These are phyloP conservation scores for Pyrenophora seminiperda DNA, from an alignment of 2,329 filamentous ascomycete genomes.

Conservation along the genomic window DNA sequence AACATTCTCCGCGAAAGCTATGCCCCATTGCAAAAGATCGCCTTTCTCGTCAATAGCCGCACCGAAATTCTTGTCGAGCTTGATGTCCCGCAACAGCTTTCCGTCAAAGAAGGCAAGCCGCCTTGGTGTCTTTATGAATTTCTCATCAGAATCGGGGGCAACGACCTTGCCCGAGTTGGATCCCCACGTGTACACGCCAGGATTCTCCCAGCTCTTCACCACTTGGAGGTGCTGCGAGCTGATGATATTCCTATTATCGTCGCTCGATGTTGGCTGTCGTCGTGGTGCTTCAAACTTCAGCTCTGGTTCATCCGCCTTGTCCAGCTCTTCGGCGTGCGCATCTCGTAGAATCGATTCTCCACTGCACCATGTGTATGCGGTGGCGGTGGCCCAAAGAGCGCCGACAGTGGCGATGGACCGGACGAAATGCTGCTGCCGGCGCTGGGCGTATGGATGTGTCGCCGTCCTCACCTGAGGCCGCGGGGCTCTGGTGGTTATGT, in stretches of 20 bases:
- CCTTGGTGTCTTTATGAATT: slow-evolving; percentile 77
- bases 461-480: slow-evolving; percentile 32
- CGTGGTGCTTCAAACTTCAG: slow-evolving; percentile 72
- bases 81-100: slow-evolving; percentile 82
- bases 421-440: slow-evolving; percentile 54
- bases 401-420: slow-evolving; percentile 52
- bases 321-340: slow-evolving; percentile 58
- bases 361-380: slow-evolving; percentile 52
- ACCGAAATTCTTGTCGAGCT: slow-evolving; percentile 80
- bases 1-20: slow-evolving; percentile 69
- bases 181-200: slow-evolving; percentile 93
- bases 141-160: slow-evolving; percentile 79
- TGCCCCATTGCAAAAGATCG: slow-evolving; percentile 90
- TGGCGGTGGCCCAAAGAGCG: slow-evolving; percentile 51
- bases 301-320: slow-evolving; percentile 57
- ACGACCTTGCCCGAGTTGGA: slow-evolving; percentile 85
- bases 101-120: slow-evolving; percentile 83
- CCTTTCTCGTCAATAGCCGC: slow-evolving; percentile 87
- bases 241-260: slow-evolving; percentile 75
- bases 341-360: slow-evolving; percentile 48
- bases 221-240: slow-evolving; percentile 89
- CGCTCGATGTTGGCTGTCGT: slow-evolving; percentile 61
- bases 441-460: slow-evolving; percentile 49
- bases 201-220: slow-evolving; percentile 77
- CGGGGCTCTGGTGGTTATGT: slow-evolving; percentile 27